phyloP scores from a whole-genome alignment of 2,329 filamentous ascomycete species.

The Neobulgaria alba region DNA sequence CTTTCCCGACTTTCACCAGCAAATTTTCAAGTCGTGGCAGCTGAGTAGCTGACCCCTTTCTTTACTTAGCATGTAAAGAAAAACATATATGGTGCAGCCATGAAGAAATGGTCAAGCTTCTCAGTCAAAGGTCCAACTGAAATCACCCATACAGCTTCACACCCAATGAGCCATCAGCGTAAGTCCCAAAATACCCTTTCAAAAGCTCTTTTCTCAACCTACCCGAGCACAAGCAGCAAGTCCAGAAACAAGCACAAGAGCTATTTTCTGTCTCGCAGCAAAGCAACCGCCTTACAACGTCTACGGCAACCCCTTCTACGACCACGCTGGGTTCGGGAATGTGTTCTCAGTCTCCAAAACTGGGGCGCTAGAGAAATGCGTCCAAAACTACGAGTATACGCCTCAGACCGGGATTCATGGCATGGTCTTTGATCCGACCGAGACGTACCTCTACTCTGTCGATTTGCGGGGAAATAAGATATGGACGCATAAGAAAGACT shows the following conservation, averaged over 20 bases:
- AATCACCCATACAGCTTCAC: constrained; percentile 66
- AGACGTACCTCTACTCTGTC: constrained; percentile 70
- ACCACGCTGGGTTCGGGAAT: constrained; percentile 73
- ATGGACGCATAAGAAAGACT: constrained; percentile 72
- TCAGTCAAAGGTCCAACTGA: constrained; percentile 65
- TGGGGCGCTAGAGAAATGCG: constrained; percentile 52
- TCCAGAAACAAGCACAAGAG: constrained; percentile 69
- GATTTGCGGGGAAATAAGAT: constrained; percentile 72
- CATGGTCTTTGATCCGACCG: constrained; percentile 69
- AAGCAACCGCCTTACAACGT: constrained; percentile 70
- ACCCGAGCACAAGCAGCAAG: constrained; percentile 52
- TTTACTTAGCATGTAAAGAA: constrained; percentile 61
- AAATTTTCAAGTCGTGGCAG: background rate
- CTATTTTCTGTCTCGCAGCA: constrained; percentile 80
- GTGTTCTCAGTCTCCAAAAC: constrained; percentile 54
- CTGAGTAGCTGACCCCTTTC: background rate
- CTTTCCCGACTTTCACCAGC: constrained; percentile 14
- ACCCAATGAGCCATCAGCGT: constrained; percentile 71
- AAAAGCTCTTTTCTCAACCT: constrained; percentile 5
- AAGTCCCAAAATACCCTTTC: constrained; percentile 28
- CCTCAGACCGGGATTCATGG: constrained; percentile 66
- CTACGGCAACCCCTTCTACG: constrained; percentile 88
- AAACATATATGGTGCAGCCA: constrained; percentile 79
- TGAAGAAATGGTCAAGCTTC: constrained; percentile 90
- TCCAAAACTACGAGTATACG: constrained; percentile 67